These are phyloP conservation scores for Amanita thiersii DNA, from an alignment of 768 basidiomycete genomes.

Conservation along the genomic window DNA sequence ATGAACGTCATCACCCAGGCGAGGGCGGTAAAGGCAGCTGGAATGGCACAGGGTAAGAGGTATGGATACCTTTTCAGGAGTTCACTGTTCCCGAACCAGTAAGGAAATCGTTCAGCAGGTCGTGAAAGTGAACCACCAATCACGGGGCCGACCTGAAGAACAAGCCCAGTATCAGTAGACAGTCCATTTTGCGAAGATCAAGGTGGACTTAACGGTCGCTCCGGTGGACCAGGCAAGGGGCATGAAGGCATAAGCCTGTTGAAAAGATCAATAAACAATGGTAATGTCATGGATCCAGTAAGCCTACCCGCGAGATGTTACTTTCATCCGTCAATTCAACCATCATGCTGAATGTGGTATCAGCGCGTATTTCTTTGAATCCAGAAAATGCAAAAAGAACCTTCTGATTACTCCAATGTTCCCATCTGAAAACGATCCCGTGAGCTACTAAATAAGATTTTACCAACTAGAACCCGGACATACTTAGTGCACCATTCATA, in stretches of 20 bases:
- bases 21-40: slow-evolving; percentile 38
- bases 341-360: slow-evolving; percentile 33
- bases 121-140: slow-evolving; percentile 41
- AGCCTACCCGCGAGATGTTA: slow-evolving; percentile 36
- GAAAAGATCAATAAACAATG: not conserved
- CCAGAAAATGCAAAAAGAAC: slow-evolving; percentile 14
- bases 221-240: slow-evolving; percentile 25
- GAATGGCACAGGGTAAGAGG: slow-evolving; percentile 52
- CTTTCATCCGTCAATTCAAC: slow-evolving; percentile 50
- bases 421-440: slow-evolving; percentile 26
- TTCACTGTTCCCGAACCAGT: slow-evolving; percentile 23
- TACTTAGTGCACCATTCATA: slow-evolving; percentile 65
- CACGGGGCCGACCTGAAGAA: slow-evolving; percentile 27
- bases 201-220: slow-evolving; percentile 7
- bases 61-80: slow-evolving; percentile 45
- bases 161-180: not conserved
- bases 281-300: not conserved
- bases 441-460: slow-evolving; percentile 3
- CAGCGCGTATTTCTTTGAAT: not conserved
- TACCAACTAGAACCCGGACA: slow-evolving; percentile 11
- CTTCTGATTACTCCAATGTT: slow-evolving; percentile 65
- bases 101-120: slow-evolving; percentile 38
- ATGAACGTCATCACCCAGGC: slow-evolving; percentile 36
- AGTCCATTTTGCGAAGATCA: not conserved
- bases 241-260: slow-evolving; percentile 35